A percentile compares a stretch with the other conserved stretches of the same genome.
Evolutionary conservation across 2,329 filamentous ascomycete species (phyloP).

Genomic region (Fusarium haematococcum): DNA sequence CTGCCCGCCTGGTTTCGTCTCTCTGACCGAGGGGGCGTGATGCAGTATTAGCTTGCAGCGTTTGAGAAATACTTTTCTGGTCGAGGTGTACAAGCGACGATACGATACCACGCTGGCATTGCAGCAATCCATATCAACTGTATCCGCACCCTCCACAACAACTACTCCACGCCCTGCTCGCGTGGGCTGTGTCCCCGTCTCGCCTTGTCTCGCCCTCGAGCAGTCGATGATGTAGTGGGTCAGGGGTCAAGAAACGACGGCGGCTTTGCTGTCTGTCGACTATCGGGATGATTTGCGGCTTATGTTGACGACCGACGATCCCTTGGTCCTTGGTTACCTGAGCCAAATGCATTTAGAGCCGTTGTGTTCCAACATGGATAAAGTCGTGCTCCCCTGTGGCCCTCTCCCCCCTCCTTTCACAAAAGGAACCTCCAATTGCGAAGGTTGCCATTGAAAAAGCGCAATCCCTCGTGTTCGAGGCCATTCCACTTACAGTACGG

Average conservation of each 20-base stretch:
- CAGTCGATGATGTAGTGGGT: conserved; percentile 43
- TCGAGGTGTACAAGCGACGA: neutral
- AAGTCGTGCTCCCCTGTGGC: neutral
- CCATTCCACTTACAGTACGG: conserved; percentile 6
- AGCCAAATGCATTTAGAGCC: conserved; percentile 22
- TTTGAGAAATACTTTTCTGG: neutral
- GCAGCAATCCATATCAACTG: neutral
- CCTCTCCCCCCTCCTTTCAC: neutral
- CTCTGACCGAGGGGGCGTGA: conserved; percentile 10
- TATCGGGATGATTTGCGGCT: conserved; percentile 28
- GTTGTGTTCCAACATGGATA: neutral
- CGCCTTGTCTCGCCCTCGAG: neutral
- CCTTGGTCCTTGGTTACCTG: neutral
- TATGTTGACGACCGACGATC: conserved; percentile 8
- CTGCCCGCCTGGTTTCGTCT: conserved; percentile 12
- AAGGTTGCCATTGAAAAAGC: conserved; percentile 9
- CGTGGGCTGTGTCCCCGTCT: conserved; percentile 12
- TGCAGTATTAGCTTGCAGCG: conserved; percentile 8
- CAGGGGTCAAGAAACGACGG: conserved; percentile 41
- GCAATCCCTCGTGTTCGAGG: neutral
- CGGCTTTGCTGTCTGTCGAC: conserved; percentile 25
- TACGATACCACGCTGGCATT: neutral
- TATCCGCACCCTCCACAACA: conserved; percentile 3
- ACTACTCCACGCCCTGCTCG: conserved; percentile 4
- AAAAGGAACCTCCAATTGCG: conserved; percentile 9